phyloP scores from a whole-genome alignment of 2,329 filamentous ascomycete genomes.

The Aspergillus niger region DNA sequence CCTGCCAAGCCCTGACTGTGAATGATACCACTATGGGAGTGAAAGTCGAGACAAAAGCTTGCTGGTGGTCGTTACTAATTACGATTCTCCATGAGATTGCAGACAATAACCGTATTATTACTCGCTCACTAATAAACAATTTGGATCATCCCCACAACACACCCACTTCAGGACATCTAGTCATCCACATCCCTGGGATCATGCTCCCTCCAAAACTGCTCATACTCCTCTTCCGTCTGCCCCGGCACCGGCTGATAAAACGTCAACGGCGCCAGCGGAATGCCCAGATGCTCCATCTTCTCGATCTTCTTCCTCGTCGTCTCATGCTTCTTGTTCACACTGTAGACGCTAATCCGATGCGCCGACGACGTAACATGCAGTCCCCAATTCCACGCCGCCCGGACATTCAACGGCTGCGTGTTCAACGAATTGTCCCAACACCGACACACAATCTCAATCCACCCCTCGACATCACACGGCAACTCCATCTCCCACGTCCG shows the following conservation, averaged over 20 bases:
- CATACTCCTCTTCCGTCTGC: conserved; percentile 34
- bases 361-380: conserved; percentile 43
- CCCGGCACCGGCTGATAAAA: conserved; percentile 27
- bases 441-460: conserved; percentile 60
- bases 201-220: conserved; percentile 32
- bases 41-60: too few relatives aligned
- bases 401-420: conserved; percentile 59
- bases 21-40: too few relatives aligned
- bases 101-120: too few relatives aligned
- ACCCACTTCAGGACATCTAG: neutral
- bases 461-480: conserved; percentile 63
- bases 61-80: too few relatives aligned
- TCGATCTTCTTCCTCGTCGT: conserved; percentile 32
- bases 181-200: conserved; percentile 34
- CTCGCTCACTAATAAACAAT: neutral
- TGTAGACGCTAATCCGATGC: conserved; percentile 43
- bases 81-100: too few relatives aligned
- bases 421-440: conserved; percentile 66
- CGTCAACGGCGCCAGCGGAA: conserved; percentile 37
- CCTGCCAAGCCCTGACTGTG: too few relatives aligned
- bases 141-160: neutral
- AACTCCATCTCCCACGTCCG: conserved; percentile 64
- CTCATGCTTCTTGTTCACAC: conserved; percentile 35
- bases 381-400: conserved; percentile 55
- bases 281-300: conserved; percentile 32